Conservation (phyloP, 2,329 filamentous ascomycete genomes). For the Alternaria conjuncta region DNA sequence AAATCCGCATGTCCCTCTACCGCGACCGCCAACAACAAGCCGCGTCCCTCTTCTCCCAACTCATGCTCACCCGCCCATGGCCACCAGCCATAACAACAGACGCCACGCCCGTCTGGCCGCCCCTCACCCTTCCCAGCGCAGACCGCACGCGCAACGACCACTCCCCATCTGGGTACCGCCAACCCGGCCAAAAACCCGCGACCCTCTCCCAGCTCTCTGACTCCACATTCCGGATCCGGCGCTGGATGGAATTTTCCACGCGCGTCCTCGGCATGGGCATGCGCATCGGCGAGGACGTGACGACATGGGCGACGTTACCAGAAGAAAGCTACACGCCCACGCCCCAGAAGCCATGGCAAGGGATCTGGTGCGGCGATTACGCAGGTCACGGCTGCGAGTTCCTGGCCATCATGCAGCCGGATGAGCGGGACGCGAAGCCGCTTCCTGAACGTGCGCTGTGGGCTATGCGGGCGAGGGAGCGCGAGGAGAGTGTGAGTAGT, state of each 20-base stretch:
- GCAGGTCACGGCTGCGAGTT: constrained; percentile 89
- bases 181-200: constrained; percentile 58
- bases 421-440: constrained; percentile 49
- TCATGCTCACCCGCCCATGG: constrained; percentile 67
- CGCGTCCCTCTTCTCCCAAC: constrained; percentile 65
- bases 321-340: constrained; percentile 81
- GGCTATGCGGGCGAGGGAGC: constrained; percentile 34
- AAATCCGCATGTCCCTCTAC: constrained; percentile 57
- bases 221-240: constrained; percentile 73
- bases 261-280: constrained; percentile 41
- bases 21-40: constrained; percentile 21
- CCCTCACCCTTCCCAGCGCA: constrained; percentile 69
- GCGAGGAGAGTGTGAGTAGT: constrained; percentile 38
- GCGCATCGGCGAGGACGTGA: constrained; percentile 60
- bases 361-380: constrained; percentile 93
- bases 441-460: constrained; percentile 46
- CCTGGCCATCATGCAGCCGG: constrained; percentile 78
- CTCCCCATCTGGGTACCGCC: constrained; percentile 52
- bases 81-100: constrained; percentile 51
- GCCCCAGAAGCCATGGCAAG: constrained; percentile 78
- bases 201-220: constrained; percentile 68
- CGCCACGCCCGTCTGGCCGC: constrained; percentile 71
- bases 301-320: constrained; percentile 75
- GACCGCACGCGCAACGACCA: constrained; percentile 62
- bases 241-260: constrained; percentile 73